These are phyloP conservation scores for Stachybotrys elegans DNA, from an alignment of 2,329 filamentous ascomycete species.

Conservation along the genomic window DNA sequence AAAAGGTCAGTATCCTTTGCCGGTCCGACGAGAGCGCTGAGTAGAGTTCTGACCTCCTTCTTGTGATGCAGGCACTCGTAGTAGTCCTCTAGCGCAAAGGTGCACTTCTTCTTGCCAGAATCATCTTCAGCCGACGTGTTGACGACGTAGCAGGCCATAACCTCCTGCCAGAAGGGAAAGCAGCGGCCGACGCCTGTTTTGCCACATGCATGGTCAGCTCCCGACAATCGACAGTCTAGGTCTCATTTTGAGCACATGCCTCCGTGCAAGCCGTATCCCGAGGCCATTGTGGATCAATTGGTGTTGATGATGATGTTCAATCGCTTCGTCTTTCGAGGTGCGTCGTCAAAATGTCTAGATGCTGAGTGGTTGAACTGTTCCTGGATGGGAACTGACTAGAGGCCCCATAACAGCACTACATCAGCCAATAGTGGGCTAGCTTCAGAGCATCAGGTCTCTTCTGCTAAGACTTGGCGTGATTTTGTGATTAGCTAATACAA, in stretches of 20 bases:
- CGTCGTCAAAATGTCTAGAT: background rate
- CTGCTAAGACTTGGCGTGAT: no score
- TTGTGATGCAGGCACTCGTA: constrained; percentile 98
- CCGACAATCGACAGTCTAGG: no score
- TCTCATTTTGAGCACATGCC: constrained; percentile 54
- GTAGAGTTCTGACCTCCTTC: constrained; percentile 70
- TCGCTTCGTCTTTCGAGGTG: background rate
- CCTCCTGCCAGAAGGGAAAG: constrained; percentile 99
- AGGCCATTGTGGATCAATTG: constrained; percentile 58
- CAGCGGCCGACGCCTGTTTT: constrained; percentile 69
- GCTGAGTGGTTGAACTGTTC: no score
- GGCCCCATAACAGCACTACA: no score
- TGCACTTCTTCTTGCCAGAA: constrained; percentile 82
- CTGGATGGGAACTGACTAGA: no score
- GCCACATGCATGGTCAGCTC: constrained; percentile 8
- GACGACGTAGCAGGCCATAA: constrained; percentile 96
- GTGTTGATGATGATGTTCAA: constrained; percentile 14
- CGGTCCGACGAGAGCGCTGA: constrained; percentile 20
- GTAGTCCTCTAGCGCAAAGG: constrained; percentile 85
- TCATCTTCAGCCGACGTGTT: constrained; percentile 78
- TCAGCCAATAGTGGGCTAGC: no score
- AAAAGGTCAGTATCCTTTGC: constrained; percentile 10
- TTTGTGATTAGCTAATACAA: no score
- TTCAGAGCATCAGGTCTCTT: no score
- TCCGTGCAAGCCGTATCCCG: constrained; percentile 76